Conservation (phyloP, 106 monocot species). For the Cymbidium sinense region DNA sequence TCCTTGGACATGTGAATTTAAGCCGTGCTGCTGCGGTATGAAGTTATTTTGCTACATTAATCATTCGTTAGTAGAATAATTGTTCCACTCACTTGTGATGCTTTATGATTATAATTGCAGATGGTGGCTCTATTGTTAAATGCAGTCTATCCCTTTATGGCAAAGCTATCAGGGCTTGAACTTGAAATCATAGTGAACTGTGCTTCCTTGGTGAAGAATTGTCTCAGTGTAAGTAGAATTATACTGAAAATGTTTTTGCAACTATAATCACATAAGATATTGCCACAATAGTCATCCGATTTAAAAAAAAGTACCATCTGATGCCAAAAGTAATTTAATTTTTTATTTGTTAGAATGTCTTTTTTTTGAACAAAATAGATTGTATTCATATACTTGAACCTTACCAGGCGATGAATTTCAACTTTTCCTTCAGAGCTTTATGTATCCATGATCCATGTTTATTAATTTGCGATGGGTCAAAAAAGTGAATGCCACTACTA, state of each 20-base stretch:
- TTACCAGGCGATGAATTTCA: background rate
- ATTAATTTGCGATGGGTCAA: background rate
- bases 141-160: slow-evolving; percentile 51
- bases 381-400: background rate
- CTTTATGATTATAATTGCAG: slow-evolving; percentile 31
- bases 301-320: background rate
- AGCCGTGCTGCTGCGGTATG: slow-evolving; percentile 52
- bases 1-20: slow-evolving; percentile 35
- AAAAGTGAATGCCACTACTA: background rate
- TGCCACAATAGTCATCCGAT: background rate
- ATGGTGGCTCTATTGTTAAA: slow-evolving; percentile 49
- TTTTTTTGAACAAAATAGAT: background rate
- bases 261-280: background rate
- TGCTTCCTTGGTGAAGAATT: slow-evolving; percentile 66
- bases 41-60: background rate
- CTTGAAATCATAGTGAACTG: slow-evolving; percentile 46
- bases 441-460: background rate
- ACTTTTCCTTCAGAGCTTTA: background rate
- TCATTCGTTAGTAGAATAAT: background rate
- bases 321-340: background rate
- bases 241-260: background rate
- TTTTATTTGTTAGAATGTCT: background rate
- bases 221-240: slow-evolving; percentile 56
- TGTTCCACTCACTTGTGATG: background rate
- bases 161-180: slow-evolving; percentile 46